phyloP scores from a whole-genome alignment of 257 asterid genomes.

The Solanum chmielewskii region DNA sequence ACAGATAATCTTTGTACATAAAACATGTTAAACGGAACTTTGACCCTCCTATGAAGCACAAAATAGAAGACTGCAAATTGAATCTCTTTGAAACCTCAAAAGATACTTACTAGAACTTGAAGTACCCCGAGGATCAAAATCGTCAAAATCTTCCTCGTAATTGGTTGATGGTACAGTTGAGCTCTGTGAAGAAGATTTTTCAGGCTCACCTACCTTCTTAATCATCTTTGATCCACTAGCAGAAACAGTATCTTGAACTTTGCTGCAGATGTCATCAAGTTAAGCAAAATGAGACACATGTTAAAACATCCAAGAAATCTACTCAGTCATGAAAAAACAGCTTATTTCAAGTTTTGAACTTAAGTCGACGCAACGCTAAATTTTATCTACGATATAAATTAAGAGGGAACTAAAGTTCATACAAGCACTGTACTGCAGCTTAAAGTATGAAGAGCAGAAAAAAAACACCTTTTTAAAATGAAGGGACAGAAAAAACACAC shows the following conservation, averaged over 20 bases:
- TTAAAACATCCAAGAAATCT: background rate
- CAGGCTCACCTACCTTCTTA: constrained; percentile 23
- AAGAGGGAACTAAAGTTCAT: background rate
- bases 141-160: constrained; percentile 69
- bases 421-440: background rate
- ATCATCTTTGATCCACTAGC: constrained; percentile 28
- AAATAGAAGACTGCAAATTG: background rate
- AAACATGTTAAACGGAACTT: background rate
- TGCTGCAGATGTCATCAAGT: constrained; percentile 35
- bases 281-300: background rate
- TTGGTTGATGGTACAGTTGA: constrained; percentile 28
- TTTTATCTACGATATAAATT: background rate
- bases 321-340: background rate
- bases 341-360: background rate
- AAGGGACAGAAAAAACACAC: too few relatives aligned
- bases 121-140: constrained; percentile 92
- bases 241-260: constrained; percentile 29
- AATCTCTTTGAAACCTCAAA: background rate
- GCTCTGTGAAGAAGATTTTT: constrained; percentile 31
- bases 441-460: background rate
- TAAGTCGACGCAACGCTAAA: background rate
- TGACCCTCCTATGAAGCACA: background rate
- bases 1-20: background rate
- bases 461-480: background rate
- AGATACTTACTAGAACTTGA: constrained; percentile 65